Evolutionary conservation across 1,284 basidiomycete genomes (phyloP), one percentile per base, ranked within the genome.

Genomic region (Apiotrichum mycotoxinovorans): DNA sequence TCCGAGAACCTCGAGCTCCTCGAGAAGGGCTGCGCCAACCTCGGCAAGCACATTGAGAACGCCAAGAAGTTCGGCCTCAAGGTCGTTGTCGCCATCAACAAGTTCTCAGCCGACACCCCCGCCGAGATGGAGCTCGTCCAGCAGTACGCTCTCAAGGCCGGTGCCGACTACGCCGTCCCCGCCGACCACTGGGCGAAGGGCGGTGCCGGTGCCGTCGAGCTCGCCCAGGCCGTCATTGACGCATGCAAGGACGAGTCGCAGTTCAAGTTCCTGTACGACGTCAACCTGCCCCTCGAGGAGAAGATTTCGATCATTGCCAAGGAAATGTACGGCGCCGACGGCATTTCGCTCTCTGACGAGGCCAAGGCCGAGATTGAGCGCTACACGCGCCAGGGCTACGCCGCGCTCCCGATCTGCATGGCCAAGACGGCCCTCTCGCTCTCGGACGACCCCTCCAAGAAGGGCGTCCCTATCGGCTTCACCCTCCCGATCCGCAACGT

Each of bases 361-460:
- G 95, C 95, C 43, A 82, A 84, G 72, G 85, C 84, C 69, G 95
- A 98, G 78, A 81, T 98, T 52, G 91, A 91, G 57, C 88, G 86
- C 5, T 98, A 98, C 79, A 92, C 91, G 59, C 84, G 84, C 58
- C 95, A 98, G 79, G 71, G 71, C 47, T 74, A 74, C 69, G 64
- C 63, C 45, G 61, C 68, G 49, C 61, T 72, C 44, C 74, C 73
- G 86, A 91, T 94, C 72, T 97, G 94, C 79, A 94, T 98, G 91
- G 94, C 95, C 58, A 98, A 98, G 83, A 98, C 96, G 4, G 94
- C 95, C 67, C 89, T 96, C 66, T 95, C 91, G 22, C 92, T 97
- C 80, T 94, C 91, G 25, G 91, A 94, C 73, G 88, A 97, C 73
- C 88, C 92, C n/a, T 86, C 86, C 67, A 81, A 89, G 64, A 96